phyloP scores from a whole-genome alignment of 805 yeast species.

The Tetrapisispora fleetii region DNA sequence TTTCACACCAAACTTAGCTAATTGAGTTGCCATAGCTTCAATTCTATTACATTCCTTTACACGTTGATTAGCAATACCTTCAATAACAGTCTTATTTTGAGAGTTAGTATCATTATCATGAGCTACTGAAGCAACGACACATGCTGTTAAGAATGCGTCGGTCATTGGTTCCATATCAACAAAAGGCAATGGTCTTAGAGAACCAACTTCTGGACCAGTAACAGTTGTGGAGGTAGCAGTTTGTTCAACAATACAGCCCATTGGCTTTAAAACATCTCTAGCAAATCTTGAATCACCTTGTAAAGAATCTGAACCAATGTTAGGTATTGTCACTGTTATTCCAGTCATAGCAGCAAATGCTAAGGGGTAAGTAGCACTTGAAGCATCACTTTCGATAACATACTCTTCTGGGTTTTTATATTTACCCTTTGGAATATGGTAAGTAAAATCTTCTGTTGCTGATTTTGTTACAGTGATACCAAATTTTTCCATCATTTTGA shows the following conservation, averaged over 20 bases:
- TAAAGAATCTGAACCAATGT: constrained; percentile 80
- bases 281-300: constrained; percentile 98
- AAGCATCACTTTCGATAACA: constrained; percentile 91
- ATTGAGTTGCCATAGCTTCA: constrained; percentile 82
- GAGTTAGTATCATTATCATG: constrained; percentile 32
- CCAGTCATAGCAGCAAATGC: constrained; percentile 97
- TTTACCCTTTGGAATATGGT: constrained; percentile 77
- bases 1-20: constrained; percentile 81
- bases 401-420: constrained; percentile 78
- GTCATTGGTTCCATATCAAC: constrained; percentile 99
- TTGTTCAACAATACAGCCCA: constrained; percentile 90
- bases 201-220: constrained; percentile 70
- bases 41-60: constrained; percentile 97
- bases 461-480: constrained; percentile 72
- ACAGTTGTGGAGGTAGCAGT: constrained; percentile 83
- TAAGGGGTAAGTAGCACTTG: constrained; percentile 94
- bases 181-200: constrained; percentile 54
- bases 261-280: constrained; percentile 79
- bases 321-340: constrained; percentile 84
- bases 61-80: constrained; percentile 96
- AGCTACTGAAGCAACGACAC: constrained; percentile 95
- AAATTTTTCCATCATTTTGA: constrained; percentile 85
- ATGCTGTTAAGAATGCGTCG: constrained; percentile 93
- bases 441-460: constrained; percentile 65
- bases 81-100: constrained; percentile 56